Evolutionary conservation across 306 rosid species (phyloP).

Genomic region (Vachellia collinsii): DNA sequence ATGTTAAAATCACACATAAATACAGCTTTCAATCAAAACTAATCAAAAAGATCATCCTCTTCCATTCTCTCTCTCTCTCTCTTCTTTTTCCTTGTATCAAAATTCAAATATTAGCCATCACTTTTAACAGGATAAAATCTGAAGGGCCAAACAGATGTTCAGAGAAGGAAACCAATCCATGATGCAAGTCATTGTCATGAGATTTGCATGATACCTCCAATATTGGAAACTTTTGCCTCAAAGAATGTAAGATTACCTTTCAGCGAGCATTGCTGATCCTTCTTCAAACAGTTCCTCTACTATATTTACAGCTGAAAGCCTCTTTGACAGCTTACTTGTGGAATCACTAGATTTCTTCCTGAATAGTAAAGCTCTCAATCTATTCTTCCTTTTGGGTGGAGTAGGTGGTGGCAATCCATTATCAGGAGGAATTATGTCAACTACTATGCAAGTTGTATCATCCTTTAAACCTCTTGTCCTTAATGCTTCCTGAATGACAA

Average conservation of each 20-base stretch:
- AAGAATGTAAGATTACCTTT: constrained; percentile 48
- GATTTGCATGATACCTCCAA: not conserved
- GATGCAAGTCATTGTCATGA: not conserved
- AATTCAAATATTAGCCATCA: not conserved
- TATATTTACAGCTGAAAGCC: constrained; percentile 60
- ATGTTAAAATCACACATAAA: not conserved
- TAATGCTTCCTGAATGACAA: constrained; percentile 53
- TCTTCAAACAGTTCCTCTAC: constrained; percentile 80
- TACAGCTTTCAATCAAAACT: not conserved
- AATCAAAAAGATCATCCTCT: not conserved
- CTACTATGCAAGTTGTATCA: constrained; percentile 74
- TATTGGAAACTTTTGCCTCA: not conserved
- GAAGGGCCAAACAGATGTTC: not conserved
- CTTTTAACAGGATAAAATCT: not conserved
- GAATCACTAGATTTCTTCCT: constrained; percentile 56
- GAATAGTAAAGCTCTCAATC: constrained; percentile 50
- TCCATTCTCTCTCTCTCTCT: not conserved
- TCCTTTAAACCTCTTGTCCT: constrained; percentile 71
- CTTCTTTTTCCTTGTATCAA: not conserved
- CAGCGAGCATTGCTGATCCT: constrained; percentile 82
- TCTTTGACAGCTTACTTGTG: constrained; percentile 56
- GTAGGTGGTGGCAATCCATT: constrained; percentile 41
- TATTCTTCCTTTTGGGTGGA: constrained; percentile 57
- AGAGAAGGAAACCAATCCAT: constrained; percentile 5
- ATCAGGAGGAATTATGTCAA: constrained; percentile 70